These are phyloP conservation scores for Teunomyces aglyptinius DNA, from an alignment of 805 yeast genomes.

Conservation along the genomic window DNA sequence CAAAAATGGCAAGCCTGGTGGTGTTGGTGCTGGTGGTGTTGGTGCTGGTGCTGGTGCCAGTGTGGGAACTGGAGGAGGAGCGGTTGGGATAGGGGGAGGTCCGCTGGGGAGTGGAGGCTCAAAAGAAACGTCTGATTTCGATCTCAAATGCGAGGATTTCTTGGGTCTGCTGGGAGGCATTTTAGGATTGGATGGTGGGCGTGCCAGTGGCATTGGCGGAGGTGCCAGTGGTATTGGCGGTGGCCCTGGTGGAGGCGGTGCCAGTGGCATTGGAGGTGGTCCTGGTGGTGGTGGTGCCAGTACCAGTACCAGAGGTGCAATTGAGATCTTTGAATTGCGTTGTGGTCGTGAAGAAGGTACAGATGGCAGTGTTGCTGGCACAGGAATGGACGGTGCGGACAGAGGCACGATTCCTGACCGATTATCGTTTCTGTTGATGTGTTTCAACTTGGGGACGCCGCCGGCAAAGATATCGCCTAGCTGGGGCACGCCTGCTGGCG, in stretches of 20 bases:
- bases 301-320: slow-evolving; percentile 21
- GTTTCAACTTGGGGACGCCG: slow-evolving; percentile 71
- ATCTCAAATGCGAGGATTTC: slow-evolving; percentile 34
- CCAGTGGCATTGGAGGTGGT: slow-evolving; percentile 19
- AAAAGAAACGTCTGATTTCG: neutral
- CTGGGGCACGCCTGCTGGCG: slow-evolving; percentile 43
- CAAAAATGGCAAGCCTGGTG: slow-evolving; percentile 41
- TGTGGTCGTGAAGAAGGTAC: slow-evolving; percentile 11
- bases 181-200: slow-evolving; percentile 21
- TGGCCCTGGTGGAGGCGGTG: slow-evolving; percentile 18
- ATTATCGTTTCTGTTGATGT: slow-evolving; percentile 29
- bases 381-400: slow-evolving; percentile 40
- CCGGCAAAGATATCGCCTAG: slow-evolving; percentile 73
- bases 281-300: neutral
- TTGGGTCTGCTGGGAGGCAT: slow-evolving; percentile 42
- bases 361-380: neutral
- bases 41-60: slow-evolving; percentile 10
- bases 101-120: neutral
- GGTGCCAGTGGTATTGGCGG: slow-evolving; percentile 17
- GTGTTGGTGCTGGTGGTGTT: slow-evolving; percentile 16
- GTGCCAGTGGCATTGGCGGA: slow-evolving; percentile 8
- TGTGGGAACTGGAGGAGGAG: slow-evolving; percentile 8
- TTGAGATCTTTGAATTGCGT: slow-evolving; percentile 5
- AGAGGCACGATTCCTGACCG: slow-evolving; percentile 35
- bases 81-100: slow-evolving; percentile 12